Base-by-base conservation (phyloP, 495 filamentous ascomycete genomes). In the Penicillium daleae region DNA sequence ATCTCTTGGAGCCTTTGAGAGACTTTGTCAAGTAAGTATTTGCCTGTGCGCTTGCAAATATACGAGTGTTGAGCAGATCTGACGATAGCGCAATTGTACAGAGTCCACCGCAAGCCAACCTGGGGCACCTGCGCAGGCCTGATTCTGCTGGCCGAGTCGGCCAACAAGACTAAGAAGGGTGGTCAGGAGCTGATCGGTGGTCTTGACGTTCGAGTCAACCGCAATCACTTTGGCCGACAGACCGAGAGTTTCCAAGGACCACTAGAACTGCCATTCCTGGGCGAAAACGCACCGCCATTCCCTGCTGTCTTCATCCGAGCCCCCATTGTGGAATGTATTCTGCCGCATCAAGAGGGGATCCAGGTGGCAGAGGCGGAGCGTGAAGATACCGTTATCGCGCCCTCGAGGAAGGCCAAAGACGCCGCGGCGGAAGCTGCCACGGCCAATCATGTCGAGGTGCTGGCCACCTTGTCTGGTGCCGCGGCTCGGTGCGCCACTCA, bases 111-210 rank as follows among this genome's bases (percentile, higher is more conserved):
- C 66, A 93, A 91, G 71, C 93, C 96, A 21, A 90, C 89, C 19
- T 99, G 95, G 95, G 95, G 95, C 13, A 98, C 95, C 26, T 99
- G 95, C 73, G 95, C 95, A 24, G 95, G 95, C 6, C 82, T 99
- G 59, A 97, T 99, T 64, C 78, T 98, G 39, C 89, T 99, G 49
- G 88, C 92, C 13, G 92, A 97, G 71, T 86, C 89, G 46, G 96
- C 95, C 24, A 94, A 93, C 71, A 83, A 87, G 26, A 93, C 91
- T 3, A 98, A 97, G 72, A 86, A 89, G 61, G 93, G 92, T 46
- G 95, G 95, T 0, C 95, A 98, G 70, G 92, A 97, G 53, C 85
- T 98, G 22, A 92, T 99, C 46, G 95, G 95, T 1, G 95, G 95
- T 12, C 82, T 99, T 27, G 90, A 93, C 69, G 93, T 99, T 32